These are phyloP conservation scores for Dichotomocladium elegans DNA, from an alignment of 371 early-diverging fungal species.

Conservation along the genomic window DNA sequence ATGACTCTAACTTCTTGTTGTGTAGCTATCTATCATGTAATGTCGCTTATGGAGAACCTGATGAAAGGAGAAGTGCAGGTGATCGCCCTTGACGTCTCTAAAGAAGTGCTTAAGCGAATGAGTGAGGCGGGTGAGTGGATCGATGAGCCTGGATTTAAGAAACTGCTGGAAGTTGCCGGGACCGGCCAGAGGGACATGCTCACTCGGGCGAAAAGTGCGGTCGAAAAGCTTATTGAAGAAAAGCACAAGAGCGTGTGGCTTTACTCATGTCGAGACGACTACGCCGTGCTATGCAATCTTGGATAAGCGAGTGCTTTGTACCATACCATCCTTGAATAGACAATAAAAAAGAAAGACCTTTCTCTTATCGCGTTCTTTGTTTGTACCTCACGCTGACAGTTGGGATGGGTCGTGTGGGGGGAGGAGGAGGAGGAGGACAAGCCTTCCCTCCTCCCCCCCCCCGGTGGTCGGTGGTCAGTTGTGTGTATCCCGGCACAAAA, in stretches of 20 bases:
- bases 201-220: conserved; percentile 53
- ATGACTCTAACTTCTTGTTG: conserved; percentile 1
- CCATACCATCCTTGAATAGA: too few relatives aligned
- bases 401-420: too few relatives aligned
- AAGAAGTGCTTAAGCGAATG: conserved; percentile 54
- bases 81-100: conserved; percentile 64
- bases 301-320: too few relatives aligned
- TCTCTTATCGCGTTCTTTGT: not conserved
- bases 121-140: conserved; percentile 56
- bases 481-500: too few relatives aligned
- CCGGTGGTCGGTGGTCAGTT: not conserved
- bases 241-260: conserved; percentile 67
- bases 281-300: conserved; percentile 40
- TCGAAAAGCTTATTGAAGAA: conserved; percentile 56
- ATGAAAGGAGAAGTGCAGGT: conserved; percentile 61
- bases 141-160: conserved; percentile 58
- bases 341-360: not conserved
- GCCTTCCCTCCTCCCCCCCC: too few relatives aligned
- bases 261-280: conserved; percentile 69
- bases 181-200: conserved; percentile 36
- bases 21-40: conserved; percentile 51
- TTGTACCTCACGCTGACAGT: too few relatives aligned
- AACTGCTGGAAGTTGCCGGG: conserved; percentile 26
- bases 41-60: conserved; percentile 51
- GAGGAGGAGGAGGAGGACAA: too few relatives aligned